A percentile compares a stretch with the other conserved stretches of the same genome.
Evolutionary conservation across 225 moss, liverwort and hornwort genomes (phyloP).

Genomic region (Antitrichia curtipendula): DNA sequence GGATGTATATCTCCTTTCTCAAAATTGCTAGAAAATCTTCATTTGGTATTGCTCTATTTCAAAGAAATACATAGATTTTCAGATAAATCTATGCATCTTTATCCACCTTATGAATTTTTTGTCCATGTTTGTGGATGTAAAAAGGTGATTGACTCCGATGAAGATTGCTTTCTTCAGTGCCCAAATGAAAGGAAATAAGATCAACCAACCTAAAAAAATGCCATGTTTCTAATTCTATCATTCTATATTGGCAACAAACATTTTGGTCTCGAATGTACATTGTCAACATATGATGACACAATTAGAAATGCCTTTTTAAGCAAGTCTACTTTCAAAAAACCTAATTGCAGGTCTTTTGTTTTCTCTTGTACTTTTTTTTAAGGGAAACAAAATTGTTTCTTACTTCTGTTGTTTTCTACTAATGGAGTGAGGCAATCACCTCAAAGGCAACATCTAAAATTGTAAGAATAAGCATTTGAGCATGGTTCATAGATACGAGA

Average conservation of each 20-base stretch:
- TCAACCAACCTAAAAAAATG: neutral
- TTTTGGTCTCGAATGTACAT: accelerated
- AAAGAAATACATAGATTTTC: neutral
- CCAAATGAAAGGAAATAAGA: neutral
- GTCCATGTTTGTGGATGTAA: neutral
- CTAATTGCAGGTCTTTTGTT: neutral
- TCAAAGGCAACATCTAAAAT: neutral
- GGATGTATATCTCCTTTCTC: neutral
- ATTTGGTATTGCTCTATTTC: neutral
- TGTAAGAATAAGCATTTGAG: neutral
- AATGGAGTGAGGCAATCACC: neutral
- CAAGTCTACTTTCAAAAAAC: accelerated
- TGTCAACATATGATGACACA: accelerated
- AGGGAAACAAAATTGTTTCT: neutral
- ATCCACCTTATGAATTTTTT: too few relatives aligned
- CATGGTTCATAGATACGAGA: neutral
- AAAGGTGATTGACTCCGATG: too few relatives aligned
- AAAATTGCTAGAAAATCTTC: neutral
- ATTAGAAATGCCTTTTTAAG: too few relatives aligned
- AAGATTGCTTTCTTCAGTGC: accelerated
- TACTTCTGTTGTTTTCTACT: neutral
- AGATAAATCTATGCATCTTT: neutral
- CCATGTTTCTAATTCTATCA: neutral
- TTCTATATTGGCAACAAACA: accelerated
- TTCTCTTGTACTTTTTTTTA: neutral